A percentile compares a stretch with the other conserved stretches of the same genome.
Conservation (phyloP, 768 basidiomycete species). For the Podaxis sp. region DNA sequence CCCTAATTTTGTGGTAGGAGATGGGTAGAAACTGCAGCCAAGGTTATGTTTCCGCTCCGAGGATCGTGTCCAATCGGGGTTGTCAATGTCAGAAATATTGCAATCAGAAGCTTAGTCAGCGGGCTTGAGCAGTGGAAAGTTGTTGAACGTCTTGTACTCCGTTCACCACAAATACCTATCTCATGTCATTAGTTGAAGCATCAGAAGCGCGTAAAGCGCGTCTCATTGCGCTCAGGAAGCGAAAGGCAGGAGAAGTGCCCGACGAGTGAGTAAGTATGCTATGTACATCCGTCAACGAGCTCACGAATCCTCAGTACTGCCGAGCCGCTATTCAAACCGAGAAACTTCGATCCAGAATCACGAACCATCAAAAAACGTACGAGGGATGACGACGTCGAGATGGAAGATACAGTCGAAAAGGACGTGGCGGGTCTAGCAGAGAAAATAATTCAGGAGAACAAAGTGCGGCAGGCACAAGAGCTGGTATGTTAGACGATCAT, state of each 20-base stretch:
- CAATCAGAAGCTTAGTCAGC: slow-evolving; percentile 10
- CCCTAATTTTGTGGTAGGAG: not conserved
- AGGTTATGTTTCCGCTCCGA: not conserved
- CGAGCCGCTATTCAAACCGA: slow-evolving; percentile 54
- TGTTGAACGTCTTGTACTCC: not conserved
- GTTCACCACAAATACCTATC: not conserved
- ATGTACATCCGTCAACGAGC: not conserved
- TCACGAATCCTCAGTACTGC: slow-evolving; percentile 19
- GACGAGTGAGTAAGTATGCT: slow-evolving; percentile 35
- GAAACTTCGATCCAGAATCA: slow-evolving; percentile 91
- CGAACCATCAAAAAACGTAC: slow-evolving; percentile 69
- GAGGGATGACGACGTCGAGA: slow-evolving; percentile 45
- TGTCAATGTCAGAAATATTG: not conserved
- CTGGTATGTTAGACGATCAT: slow-evolving; percentile 48
- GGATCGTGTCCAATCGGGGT: not conserved
- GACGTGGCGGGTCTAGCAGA: slow-evolving; percentile 81
- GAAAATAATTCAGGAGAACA: slow-evolving; percentile 81
- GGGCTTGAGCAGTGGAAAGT: not conserved
- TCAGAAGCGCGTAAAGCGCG: slow-evolving; percentile 82
- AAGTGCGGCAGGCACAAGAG: slow-evolving; percentile 79
- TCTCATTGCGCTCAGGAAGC: slow-evolving; percentile 68
- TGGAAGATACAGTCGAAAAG: slow-evolving; percentile 85
- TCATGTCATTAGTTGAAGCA: slow-evolving; percentile 64
- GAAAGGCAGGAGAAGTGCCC: slow-evolving; percentile 54
- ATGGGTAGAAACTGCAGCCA: not conserved